Base-by-base conservation (phyloP, 495 filamentous ascomycete species). In the Penicillium atrosanguineum region DNA sequence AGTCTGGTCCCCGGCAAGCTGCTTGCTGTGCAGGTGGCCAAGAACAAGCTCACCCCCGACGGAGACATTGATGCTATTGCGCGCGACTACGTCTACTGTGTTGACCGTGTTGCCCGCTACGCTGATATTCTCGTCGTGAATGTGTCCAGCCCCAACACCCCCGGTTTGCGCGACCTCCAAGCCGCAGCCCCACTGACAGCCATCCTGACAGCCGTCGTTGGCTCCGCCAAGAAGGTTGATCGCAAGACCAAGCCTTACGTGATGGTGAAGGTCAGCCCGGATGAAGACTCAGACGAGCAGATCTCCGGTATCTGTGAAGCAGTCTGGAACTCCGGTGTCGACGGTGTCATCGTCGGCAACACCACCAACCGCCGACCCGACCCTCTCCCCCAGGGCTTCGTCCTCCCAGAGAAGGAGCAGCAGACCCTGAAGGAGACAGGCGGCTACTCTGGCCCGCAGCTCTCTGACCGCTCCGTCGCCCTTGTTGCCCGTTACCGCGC, bases 341-440 rank as follows among this genome's bases (percentile, higher is more conserved):
- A 95, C 55, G 94, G 94, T 0, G 85, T 98, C 5, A 95, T 97
- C 60, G 93, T 98, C n/a, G 93, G 91, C 0, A 98, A 98, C 71
- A 98, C 94, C 0, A 98, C 94, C 3, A 95, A 91, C 69, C 79
- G 81, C 52, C 80, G 94, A 12, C 82, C 87, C 2, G 83, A 81
- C 4, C 69, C 88, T n/a, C 63, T 89, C 8, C 83, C 89, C 14
- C 64, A 78, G 31, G 85, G 83, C 7, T 82, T 85, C 49, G 67
- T 73, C 34, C 74, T 94, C 15, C 81, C 86, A 0, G 55, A 72
- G 4, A 83, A 82, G 57, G 93, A 97, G 64, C 79, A 83, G 60
- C 60, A 72, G 42, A 75, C 83, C 0, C 59, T 96, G 44, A 73
- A 74, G 20, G 91, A 98, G 74, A 81, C 84, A 8, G 94, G 94